phyloP scores from a whole-genome alignment of 371 early-diverging fungal species.

The Mortierella sp. region DNA sequence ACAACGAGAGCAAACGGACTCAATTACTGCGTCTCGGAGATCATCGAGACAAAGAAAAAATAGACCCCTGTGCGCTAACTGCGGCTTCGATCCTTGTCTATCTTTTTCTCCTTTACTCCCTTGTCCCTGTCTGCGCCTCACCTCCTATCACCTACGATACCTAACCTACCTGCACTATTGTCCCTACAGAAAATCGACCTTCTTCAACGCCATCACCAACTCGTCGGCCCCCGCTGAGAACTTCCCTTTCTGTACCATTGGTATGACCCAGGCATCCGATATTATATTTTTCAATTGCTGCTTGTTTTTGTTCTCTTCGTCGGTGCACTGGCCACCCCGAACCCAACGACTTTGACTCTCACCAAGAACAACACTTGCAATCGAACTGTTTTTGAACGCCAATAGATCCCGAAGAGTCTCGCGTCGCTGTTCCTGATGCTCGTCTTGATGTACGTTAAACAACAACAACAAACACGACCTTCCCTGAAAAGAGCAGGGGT shows the following conservation, averaged over 20 bases:
- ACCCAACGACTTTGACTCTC: background rate
- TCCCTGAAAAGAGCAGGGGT: background rate
- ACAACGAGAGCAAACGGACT: background rate
- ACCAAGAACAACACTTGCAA: background rate
- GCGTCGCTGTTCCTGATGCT: conserved; percentile 86
- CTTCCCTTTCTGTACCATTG: conserved; percentile 81
- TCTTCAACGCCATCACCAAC: conserved; percentile 93
- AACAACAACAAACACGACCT: background rate
- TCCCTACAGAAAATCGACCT: conserved; percentile 81
- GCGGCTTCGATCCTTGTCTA: background rate
- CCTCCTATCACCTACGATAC: background rate
- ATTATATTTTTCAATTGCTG: background rate
- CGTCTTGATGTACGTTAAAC: conserved; percentile 72
- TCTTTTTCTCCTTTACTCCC: background rate
- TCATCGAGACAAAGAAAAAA: background rate
- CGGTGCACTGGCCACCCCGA: background rate
- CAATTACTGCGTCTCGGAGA: background rate
- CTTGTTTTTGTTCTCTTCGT: background rate
- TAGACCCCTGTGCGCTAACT: conserved; percentile 4
- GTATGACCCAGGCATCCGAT: conserved; percentile 26
- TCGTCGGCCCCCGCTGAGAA: conserved; percentile 86
- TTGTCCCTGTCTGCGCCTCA: background rate
- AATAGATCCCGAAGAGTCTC: conserved; percentile 86
- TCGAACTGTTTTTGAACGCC: background rate
- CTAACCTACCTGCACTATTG: background rate